Evolutionary conservation across 2,329 filamentous ascomycete species (phyloP), one percentile per base, ranked within the genome.

Genomic region (Metarhizium humberi): DNA sequence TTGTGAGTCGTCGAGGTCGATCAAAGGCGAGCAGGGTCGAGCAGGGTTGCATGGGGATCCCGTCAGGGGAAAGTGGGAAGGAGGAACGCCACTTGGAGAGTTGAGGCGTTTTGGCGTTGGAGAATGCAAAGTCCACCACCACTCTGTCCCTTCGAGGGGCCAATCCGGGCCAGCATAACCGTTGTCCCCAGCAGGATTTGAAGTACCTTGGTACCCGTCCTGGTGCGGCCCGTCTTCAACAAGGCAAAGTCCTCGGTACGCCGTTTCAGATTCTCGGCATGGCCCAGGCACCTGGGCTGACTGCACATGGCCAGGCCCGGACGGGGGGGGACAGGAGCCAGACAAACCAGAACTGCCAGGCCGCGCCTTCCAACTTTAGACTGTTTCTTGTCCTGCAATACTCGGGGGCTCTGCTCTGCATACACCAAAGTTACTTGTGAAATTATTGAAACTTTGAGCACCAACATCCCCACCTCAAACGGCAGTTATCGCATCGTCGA

Each of bases 31-130:
- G 18, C 11, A 42, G 25, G 52, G 36, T 14, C 13, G 4, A 40
- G 40, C 42, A 51, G 43, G 32, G 50, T 30, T 30, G 51, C 50
- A 38, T 51, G 45, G 45, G 43, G 43, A 46, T 48, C 52, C 36
- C 49, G 52, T 50, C 52, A 52, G 52, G 55, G 55, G 55, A 34
- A 51, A 32, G 34, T 34, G 55, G 51, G 30, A 50, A 50, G 45
- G 16, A 8, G 18, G 10, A 29, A 18, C 45, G 42, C 16, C 42
- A 45, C 45, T 13, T 48, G 13, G 18, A 18, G 7, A 48, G 45
- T 20, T 48, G 45, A 10, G 45, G 45, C 45, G 18, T 29, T 48
- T 48, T 40, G 38, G 38, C 38, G 10, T 13, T 40, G 38, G 32
- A 34, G 32, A 11, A 34, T 10, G 10, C 32, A 11, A 25, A 34